phyloP scores from a whole-genome alignment of 129 eudicot species.

The Calendula officinalis region DNA sequence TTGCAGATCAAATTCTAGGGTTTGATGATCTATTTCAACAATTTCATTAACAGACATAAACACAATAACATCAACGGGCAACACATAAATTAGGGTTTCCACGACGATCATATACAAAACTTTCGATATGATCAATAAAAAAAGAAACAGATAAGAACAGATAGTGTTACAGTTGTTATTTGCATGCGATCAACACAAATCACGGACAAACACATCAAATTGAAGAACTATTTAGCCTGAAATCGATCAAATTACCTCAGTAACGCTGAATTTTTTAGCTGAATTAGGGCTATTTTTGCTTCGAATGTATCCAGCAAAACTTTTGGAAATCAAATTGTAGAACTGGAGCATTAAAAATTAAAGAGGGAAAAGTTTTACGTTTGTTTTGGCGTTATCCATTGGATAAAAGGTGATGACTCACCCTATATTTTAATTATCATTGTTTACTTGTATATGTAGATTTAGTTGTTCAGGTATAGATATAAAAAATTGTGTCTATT shows the following conservation, averaged over 20 bases:
- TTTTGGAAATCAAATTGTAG: conserved; percentile 2
- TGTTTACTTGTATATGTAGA: too few species aligned
- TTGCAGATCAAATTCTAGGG: conserved; percentile 29
- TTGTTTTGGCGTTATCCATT: conserved; percentile 29
- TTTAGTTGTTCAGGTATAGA: too few species aligned
- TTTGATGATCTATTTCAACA: conserved; percentile 22
- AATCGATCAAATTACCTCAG: conserved; percentile 23
- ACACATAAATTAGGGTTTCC: neutral
- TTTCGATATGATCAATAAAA: neutral
- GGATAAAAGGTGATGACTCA: too few species aligned
- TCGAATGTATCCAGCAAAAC: neutral
- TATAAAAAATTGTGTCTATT: too few species aligned
- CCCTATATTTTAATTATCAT: too few species aligned
- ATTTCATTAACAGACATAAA: conserved; percentile 6
- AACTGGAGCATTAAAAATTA: neutral
- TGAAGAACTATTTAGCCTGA: neutral
- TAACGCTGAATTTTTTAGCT: neutral
- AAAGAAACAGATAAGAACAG: conserved; percentile 19
- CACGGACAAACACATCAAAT: conserved; percentile 17
- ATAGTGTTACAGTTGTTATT: conserved; percentile 17
- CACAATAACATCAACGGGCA: conserved; percentile 8
- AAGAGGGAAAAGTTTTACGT: conserved; percentile 35
- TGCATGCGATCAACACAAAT: conserved; percentile 35
- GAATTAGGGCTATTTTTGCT: neutral
- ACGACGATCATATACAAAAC: conserved; percentile 9